Evolutionary conservation across 225 moss, liverwort and hornwort species (phyloP), one percentile per base, ranked within the genome.

Genomic region (Physcomitrellopsis africana): DNA sequence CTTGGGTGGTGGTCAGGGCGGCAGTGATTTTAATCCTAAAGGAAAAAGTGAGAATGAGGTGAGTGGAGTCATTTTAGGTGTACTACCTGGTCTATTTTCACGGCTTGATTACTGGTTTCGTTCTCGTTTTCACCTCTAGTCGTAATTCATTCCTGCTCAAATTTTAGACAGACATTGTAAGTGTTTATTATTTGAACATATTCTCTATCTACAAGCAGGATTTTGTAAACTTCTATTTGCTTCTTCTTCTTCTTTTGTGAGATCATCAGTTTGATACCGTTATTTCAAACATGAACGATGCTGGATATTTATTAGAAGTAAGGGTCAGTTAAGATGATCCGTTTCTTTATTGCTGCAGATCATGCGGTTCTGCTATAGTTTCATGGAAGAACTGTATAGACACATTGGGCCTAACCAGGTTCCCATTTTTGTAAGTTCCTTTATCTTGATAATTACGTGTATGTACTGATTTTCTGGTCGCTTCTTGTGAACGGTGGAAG

Each of bases 351-450:
- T 70, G 23, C 53, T 79, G 83, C 85, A 99, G 97, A 89, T 99
- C 62, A 94, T 99, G 94, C 93, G 97, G 60, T 99, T 99, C 81
- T 99, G 97, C 77, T 94, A 94, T 72, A 99, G 97, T 81, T 99
- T 99, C 65, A 99, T 99, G 97, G 97, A 94, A 82, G 97, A 99
- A 77, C 84, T 99, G 60, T 99, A 99, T 73, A 90, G 97, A 63
- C 94, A 99, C 78, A 94, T 94, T 77, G 97, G 97, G 49, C 90
- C 89, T 27, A 93, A 99, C 81, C 97, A 99, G 81, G 94, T 94
- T 51, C 86, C 80, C 44, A 79, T 87, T 47, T 86, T 86, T 86
- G 89, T 84, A 78, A 81, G 89, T 82, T 69, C 11, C 45, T 77
- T 23, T 26, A 17, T 63, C 65, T 66, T 61, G 47, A 51, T 70